Base-by-base conservation (phyloP, 495 filamentous ascomycete genomes). In the Lineolata rhizophorae region DNA sequence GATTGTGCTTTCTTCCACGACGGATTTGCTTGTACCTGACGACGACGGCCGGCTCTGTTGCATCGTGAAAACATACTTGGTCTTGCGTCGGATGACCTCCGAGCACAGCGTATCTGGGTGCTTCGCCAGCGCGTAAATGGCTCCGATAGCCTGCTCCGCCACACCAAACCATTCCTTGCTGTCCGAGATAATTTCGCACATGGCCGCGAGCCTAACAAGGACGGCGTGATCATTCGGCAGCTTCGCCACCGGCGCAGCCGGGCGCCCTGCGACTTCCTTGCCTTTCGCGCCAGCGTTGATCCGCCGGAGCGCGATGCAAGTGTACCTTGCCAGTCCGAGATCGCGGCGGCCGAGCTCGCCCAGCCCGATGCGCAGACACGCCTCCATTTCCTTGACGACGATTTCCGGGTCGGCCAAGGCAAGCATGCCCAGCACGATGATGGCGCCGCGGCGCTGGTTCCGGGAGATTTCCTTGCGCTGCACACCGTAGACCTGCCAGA, bases 381-480 rank as follows among this genome's bases (percentile, higher is more conserved):
- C 76, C 49, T 93, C 84, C 56, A 94, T 80, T 49, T 99, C 84
- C 32, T 72, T 76, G 10, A 93, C 72, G 1, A 91, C 80, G 35
- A 95, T 83, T 30, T 93, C 78, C 0, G 85, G 82, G 22, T 82
- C 76, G 4, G 87, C 87, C 3, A 83, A 69, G 18, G 90, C 85
- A 15, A 99, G 65, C 90, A 99, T 99, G 13, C 90, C 85, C 11
- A 99, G 60, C 3, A 99, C 79, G 39, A 95, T 94, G 46, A 99
- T 94, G 14, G 87, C 70, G 18, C 87, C 87, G 10, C 85, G 65
- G 35, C 87, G 65, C 48, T 95, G 90, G n/a, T 68, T 83, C 46
- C 67, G 75, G 2, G 84, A 93, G 26, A 93, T 94, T 34, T 94
- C 82, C 38, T 77, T 73, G 52, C 75, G 84, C 46, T 92, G 82